phyloP scores from a whole-genome alignment of 169 alveolate genomes.

The Plasmodium chabaudi region DNA sequence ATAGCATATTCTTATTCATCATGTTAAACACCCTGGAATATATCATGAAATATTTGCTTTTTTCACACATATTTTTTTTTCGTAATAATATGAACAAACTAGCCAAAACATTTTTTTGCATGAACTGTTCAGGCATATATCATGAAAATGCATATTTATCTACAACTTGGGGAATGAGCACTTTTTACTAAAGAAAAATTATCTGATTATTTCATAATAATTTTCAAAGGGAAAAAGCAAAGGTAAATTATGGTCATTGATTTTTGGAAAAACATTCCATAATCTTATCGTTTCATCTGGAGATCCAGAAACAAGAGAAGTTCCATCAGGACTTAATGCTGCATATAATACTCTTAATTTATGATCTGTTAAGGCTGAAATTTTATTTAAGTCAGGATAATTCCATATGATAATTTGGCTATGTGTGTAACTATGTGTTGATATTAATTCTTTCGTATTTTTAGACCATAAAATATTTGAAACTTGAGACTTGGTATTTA shows the following conservation, averaged over 20 bases:
- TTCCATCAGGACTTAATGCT: slow-evolving; percentile 96
- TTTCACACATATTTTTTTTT: background rate
- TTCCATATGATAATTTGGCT: slow-evolving; percentile 96
- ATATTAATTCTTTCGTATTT: slow-evolving; percentile 92
- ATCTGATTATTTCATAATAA: slow-evolving; percentile 50
- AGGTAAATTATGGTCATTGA: slow-evolving; percentile 25
- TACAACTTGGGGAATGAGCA: background rate
- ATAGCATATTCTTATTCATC: background rate
- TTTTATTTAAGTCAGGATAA: slow-evolving; percentile 92
- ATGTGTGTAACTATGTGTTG: slow-evolving; percentile 96
- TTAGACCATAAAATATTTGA: slow-evolving; percentile 95
- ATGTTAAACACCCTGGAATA: background rate
- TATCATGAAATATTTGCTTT: background rate
- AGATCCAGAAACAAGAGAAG: slow-evolving; percentile 95
- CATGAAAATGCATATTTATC: no score
- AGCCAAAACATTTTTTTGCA: background rate
- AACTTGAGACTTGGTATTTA: slow-evolving; percentile 95
- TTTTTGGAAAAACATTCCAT: slow-evolving; percentile 94
- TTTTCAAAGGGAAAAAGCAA: slow-evolving; percentile 24
- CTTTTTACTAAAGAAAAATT: background rate
- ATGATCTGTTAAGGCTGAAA: slow-evolving; percentile 90
- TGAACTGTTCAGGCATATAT: background rate
- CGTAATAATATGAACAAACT: no score
- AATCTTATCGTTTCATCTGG: slow-evolving; percentile 96
- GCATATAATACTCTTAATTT: slow-evolving; percentile 95